phyloP scores from a whole-genome alignment of 352 stramenopile species.

The Globisporangium canariense region DNA sequence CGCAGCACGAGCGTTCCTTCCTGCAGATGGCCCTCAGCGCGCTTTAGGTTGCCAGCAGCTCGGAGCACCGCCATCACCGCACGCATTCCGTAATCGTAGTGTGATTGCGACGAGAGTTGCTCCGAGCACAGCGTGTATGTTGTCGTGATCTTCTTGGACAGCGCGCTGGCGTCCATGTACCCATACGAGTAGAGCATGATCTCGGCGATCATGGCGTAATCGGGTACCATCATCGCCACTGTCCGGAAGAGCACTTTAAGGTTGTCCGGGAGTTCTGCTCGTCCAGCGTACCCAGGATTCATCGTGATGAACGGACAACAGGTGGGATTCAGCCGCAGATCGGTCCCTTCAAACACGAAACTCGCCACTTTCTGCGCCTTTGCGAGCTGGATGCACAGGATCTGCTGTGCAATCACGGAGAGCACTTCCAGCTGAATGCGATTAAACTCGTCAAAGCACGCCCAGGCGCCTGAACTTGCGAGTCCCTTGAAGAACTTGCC shows the following conservation, averaged over 20 bases:
- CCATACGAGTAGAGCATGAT: constrained; percentile 94
- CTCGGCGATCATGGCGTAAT: constrained; percentile 93
- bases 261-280: constrained; percentile 90
- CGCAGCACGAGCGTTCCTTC: constrained; percentile 89
- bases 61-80: constrained; percentile 93
- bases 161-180: constrained; percentile 85
- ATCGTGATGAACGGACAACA: constrained; percentile 93
- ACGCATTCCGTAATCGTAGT: constrained; percentile 96
- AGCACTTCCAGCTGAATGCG: constrained; percentile 92
- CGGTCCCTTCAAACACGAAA: constrained; percentile 92
- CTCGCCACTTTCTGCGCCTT: constrained; percentile 70
- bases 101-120: constrained; percentile 92
- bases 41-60: constrained; percentile 90
- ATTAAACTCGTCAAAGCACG: constrained; percentile 94
- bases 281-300: constrained; percentile 89
- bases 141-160: constrained; percentile 94
- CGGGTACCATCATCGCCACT: constrained; percentile 93
- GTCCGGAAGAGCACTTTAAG: constrained; percentile 91
- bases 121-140: constrained; percentile 94
- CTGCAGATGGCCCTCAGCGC: constrained; percentile 68
- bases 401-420: constrained; percentile 92
- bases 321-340: constrained; percentile 86
- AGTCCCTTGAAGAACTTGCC: constrained; percentile 94
- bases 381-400: constrained; percentile 88
- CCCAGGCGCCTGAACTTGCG: constrained; percentile 87